Conservation (phyloP, 2,329 filamentous ascomycete genomes). For the Alternaria sp. region DNA sequence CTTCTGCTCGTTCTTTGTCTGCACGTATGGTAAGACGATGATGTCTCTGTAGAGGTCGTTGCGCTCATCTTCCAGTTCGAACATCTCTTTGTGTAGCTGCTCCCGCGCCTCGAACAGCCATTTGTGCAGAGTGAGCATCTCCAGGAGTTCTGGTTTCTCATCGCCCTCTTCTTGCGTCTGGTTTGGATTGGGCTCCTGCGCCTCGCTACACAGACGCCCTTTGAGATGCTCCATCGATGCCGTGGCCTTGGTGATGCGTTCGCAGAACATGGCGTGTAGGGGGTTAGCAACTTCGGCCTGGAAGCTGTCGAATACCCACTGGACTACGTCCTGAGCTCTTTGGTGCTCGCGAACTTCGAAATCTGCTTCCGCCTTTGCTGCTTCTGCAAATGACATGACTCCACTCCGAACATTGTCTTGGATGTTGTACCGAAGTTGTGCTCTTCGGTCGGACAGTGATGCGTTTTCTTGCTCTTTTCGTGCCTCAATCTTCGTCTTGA, state of each 20-base stretch:
- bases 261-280: conserved; percentile 79
- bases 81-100: conserved; percentile 81
- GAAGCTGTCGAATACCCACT: conserved; percentile 84
- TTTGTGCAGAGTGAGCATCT: conserved; percentile 92
- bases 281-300: conserved; percentile 84
- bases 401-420: conserved; percentile 80
- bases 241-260: conserved; percentile 76
- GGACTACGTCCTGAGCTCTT: conserved; percentile 74
- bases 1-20: conserved; percentile 77
- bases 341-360: conserved; percentile 74
- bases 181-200: conserved; percentile 74
- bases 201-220: conserved; percentile 75
- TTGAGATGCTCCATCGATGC: conserved; percentile 80
- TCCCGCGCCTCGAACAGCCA: conserved; percentile 98
- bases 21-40: conserved; percentile 80
- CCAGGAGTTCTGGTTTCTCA: conserved; percentile 89
- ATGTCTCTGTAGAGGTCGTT: conserved; percentile 87
- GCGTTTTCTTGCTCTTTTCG: conserved; percentile 62
- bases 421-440: conserved; percentile 75
- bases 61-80: conserved; percentile 82
- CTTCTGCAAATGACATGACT: conserved; percentile 81
- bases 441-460: conserved; percentile 68
- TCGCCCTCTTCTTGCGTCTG: conserved; percentile 94
- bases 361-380: conserved; percentile 80
- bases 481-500: conserved; percentile 60